A percentile compares a stretch with the other conserved stretches of the same genome.
Conservation (phyloP, 2,329 filamentous ascomycete genomes). For the Scedosporium aurantiacum region DNA sequence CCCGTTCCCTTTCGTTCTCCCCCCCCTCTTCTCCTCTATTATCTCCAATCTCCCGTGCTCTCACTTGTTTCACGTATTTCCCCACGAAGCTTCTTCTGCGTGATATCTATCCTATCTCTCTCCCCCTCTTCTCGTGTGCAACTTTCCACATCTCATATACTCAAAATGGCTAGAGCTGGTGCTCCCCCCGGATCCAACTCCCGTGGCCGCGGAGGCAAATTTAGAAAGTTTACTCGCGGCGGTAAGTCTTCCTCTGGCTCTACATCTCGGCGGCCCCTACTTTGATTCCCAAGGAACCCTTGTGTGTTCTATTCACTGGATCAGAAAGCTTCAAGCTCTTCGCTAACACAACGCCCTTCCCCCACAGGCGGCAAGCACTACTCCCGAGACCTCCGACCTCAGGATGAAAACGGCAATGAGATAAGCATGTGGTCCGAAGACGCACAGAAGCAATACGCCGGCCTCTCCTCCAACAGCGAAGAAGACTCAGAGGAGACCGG, state of each 20-base stretch:
- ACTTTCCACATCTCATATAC: neutral
- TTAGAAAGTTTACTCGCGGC: constrained; percentile 85
- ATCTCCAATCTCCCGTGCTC: neutral
- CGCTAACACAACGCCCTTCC: neutral
- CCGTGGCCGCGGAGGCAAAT: constrained; percentile 83
- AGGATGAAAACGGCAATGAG: constrained; percentile 82
- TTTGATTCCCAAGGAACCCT: no score
- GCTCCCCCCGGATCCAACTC: constrained; percentile 21
- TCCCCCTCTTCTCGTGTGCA: neutral
- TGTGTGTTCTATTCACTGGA: no score
- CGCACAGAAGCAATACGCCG: constrained; percentile 33
- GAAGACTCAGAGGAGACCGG: constrained; percentile 37
- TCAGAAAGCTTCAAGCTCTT: no score
- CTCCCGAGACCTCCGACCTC: constrained; percentile 77
- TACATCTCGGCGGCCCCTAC: no score
- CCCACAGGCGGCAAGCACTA: constrained; percentile 80
- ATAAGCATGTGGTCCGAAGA: constrained; percentile 76
- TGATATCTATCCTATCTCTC: neutral
- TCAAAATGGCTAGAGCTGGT: neutral
- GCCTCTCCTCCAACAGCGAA: constrained; percentile 35
- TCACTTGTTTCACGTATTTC: neutral
- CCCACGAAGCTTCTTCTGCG: neutral
- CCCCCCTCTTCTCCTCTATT: neutral
- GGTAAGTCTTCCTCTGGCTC: constrained; percentile 40
- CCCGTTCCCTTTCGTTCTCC: neutral